Conservation (phyloP, 768 basidiomycete genomes). For the Trichaptum fuscoviolaceum region DNA sequence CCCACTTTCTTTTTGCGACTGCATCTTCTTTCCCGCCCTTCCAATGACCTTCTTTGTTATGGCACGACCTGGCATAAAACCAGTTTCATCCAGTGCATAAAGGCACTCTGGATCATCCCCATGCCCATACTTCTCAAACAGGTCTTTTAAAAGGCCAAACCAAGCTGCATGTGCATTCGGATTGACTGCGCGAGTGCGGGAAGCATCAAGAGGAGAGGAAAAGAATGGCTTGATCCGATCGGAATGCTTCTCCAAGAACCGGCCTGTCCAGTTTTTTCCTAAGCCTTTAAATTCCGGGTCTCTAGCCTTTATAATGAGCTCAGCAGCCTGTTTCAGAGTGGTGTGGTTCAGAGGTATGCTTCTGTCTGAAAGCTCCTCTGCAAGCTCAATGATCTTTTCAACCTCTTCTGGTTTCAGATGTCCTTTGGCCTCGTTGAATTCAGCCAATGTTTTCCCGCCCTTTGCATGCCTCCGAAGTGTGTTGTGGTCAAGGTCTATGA, state of each 20-base stretch:
- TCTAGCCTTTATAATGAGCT: conserved; percentile 15
- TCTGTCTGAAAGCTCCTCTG: conserved; percentile 22
- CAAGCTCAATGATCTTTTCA: conserved; percentile 25
- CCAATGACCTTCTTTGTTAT: conserved; percentile 4
- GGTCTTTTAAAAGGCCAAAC: not conserved
- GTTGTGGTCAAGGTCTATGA: conserved; percentile 13
- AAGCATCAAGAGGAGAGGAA: not conserved
- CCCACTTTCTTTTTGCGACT: conserved; percentile 20
- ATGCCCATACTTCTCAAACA: not conserved
- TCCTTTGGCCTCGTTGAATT: conserved; percentile 23
- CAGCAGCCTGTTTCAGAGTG: conserved; percentile 28
- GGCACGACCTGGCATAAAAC: conserved; percentile 2
- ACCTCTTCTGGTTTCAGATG: conserved; percentile 28
- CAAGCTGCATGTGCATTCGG: not conserved
- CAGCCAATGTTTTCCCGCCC: conserved; percentile 18
- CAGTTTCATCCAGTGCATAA: conserved; percentile 9
- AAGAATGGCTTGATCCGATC: conserved; percentile 5
- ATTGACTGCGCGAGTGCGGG: not conserved
- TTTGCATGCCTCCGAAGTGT: conserved; percentile 16
- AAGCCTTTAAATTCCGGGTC: not conserved
- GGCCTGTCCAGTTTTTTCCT: conserved; percentile 8
- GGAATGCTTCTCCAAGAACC: conserved; percentile 10
- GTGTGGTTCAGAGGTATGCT: conserved; percentile 32
- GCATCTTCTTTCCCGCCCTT: conserved; percentile 9
- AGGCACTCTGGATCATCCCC: not conserved